Evolutionary conservation across 1,139 yeast species (phyloP), one percentile per base, ranked within the genome.

Genomic region (Candida buenavistaensis): DNA sequence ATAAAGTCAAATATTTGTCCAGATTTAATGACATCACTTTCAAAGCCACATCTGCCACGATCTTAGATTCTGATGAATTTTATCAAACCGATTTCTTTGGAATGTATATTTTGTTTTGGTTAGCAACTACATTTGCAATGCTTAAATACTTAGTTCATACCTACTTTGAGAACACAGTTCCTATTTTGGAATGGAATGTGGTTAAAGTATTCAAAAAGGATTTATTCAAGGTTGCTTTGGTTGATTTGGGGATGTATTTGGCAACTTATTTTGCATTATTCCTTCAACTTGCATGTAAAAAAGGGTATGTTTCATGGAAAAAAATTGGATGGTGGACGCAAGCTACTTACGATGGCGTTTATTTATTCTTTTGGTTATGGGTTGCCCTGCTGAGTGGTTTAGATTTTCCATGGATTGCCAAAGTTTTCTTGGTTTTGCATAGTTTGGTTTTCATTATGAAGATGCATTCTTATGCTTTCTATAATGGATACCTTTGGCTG

Each of bases 361-460:
- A 68, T 47, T 55, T 84, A 12, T 46, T 62, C 26, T 78, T 73
- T 47, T 74, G 70, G 67, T 52, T 79, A 27, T 56, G 65, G 46
- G 65, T 76, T 48, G 77, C 90, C 3, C 75, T 80, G 28, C 59
- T 62, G 28, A 54, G 59, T 38, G 44, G 45, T 11, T 50, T 61
- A 57, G 59, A 68, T 23, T 83, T 71, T 50, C 87, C 90, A 3
- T 90, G 97, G 97, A 82, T 89, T 35, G 96, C 88, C 4, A 80
- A 81, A 51, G 90, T 89, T 26, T 90, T 85, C 50, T 62, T 90
- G 42, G 72, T 86, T 39, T 66, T 90, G 38, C 97, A 90, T 56
- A 78, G 87, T n/a, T 66, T 87, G 36, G 97, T 90, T 4, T 64
- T 89, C 46, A 57, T 90, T 45, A 90, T 90, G 97, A 90, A 90